Conservation (phyloP, 106 monocot species). For the Dioscorea zingiberensis region DNA sequence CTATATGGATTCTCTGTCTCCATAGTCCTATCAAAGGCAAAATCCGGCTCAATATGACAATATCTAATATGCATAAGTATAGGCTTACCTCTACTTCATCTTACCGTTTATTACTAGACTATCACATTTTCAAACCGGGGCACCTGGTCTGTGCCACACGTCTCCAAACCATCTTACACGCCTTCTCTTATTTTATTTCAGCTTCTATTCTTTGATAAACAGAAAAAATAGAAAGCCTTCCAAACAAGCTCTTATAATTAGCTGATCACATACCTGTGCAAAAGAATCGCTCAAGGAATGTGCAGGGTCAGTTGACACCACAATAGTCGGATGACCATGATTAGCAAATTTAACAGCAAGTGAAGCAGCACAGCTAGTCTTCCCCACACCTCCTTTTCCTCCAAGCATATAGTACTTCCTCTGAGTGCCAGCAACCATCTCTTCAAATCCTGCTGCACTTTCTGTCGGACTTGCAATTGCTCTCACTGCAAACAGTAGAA, state of each 20-base stretch:
- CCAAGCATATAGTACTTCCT: conserved; percentile 96
- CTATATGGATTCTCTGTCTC: too few species aligned
- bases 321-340: conserved; percentile 88
- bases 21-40: too few species aligned
- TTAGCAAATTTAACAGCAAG: conserved; percentile 97
- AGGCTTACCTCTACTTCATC: too few species aligned
- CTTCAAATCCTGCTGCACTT: conserved; percentile 64
- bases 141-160: too few species aligned
- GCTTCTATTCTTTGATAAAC: background rate
- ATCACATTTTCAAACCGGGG: too few species aligned
- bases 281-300: conserved; percentile 99
- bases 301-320: conserved; percentile 95
- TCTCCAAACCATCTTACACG: too few species aligned
- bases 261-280: conserved; percentile 49
- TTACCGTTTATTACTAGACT: too few species aligned
- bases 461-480: conserved; percentile 49
- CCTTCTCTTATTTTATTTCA: too few species aligned
- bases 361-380: conserved; percentile 95
- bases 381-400: conserved; percentile 97
- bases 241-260: background rate
- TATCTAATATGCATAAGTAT: too few species aligned
- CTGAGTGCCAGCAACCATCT: conserved; percentile 72
- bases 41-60: too few species aligned
- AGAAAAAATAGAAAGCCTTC: background rate
- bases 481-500: conserved; percentile 39